These are phyloP conservation scores for Dioszegia aurantiaca DNA, from an alignment of 768 basidiomycete species.

Conservation along the genomic window DNA sequence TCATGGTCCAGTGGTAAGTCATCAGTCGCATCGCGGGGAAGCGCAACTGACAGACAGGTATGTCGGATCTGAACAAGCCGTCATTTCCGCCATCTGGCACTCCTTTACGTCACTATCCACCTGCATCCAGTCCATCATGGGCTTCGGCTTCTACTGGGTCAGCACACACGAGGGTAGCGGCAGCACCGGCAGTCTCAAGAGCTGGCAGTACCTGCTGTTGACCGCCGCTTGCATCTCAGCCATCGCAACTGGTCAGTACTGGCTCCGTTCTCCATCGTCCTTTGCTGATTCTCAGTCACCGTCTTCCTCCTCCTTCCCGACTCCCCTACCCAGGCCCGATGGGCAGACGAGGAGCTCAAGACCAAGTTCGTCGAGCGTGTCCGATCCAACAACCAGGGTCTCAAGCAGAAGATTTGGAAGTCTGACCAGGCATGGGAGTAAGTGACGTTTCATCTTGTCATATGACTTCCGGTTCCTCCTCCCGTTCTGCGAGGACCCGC, in stretches of 20 bases:
- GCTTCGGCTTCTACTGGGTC: slow-evolving; percentile 28
- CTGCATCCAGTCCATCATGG: slow-evolving; percentile 3
- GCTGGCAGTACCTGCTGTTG: slow-evolving; percentile 34
- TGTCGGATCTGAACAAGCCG: slow-evolving; percentile 14
- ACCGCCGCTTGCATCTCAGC: slow-evolving; percentile 19
- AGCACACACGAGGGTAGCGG: not conserved
- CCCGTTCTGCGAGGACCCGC: no score
- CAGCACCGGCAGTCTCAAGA: slow-evolving; percentile 10
- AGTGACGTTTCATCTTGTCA: no score
- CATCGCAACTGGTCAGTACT: slow-evolving; percentile 8
- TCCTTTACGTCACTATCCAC: slow-evolving; percentile 3
- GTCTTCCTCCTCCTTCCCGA: slow-evolving; percentile 28
- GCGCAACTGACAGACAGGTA: slow-evolving; percentile 24
- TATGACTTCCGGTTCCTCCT: slow-evolving; percentile 55
- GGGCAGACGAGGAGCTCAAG: slow-evolving; percentile 53
- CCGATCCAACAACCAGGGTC: slow-evolving; percentile 59
- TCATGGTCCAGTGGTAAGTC: slow-evolving; percentile 31
- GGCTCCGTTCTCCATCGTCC: not conserved
- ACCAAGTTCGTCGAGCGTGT: slow-evolving; percentile 58
- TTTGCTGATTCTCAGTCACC: slow-evolving; percentile 9
- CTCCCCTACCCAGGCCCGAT: slow-evolving; percentile 22
- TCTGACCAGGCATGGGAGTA: slow-evolving; percentile 51
- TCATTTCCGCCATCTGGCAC: slow-evolving; percentile 19
- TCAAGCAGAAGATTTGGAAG: slow-evolving; percentile 59
- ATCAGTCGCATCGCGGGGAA: slow-evolving; percentile 5